These are phyloP conservation scores for Vigna mungo DNA, from an alignment of 306 rosid species.

Conservation along the genomic window DNA sequence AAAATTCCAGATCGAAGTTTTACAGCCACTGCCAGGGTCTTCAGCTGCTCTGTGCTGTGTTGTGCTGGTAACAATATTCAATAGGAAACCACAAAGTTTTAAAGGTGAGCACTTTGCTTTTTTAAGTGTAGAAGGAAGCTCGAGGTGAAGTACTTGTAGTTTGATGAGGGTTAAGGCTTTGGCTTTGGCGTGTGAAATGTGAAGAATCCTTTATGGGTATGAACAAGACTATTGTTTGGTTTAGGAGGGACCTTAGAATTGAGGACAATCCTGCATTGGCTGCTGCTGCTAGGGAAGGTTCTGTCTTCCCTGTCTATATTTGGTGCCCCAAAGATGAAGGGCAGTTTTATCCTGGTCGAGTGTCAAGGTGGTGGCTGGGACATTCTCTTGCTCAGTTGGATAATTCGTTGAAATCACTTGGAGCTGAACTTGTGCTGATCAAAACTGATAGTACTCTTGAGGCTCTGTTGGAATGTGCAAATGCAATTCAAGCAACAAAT, in stretches of 20 bases:
- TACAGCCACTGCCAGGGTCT: neutral
- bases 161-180: constrained; percentile 16
- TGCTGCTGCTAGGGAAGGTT: constrained; percentile 77
- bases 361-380: constrained; percentile 33
- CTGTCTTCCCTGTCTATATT: constrained; percentile 36
- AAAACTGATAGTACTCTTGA: constrained; percentile 51
- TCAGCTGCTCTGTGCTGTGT: neutral
- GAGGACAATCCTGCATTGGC: constrained; percentile 45
- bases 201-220: neutral
- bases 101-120: neutral
- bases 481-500: constrained; percentile 67
- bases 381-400: constrained; percentile 31
- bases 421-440: constrained; percentile 76
- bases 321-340: constrained; percentile 44
- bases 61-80: neutral
- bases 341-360: constrained; percentile 13
- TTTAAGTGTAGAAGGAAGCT: neutral
- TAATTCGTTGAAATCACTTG: constrained; percentile 69
- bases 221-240: constrained; percentile 32
- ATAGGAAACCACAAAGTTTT: neutral
- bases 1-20: constrained; percentile 9
- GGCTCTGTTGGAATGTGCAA: constrained; percentile 59
- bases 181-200: constrained; percentile 10
- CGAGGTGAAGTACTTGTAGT: neutral
- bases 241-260: constrained; percentile 41